These are phyloP conservation scores for Colletotrichum sp. DNA, from an alignment of 2,329 filamentous ascomycete genomes.

Conservation along the genomic window DNA sequence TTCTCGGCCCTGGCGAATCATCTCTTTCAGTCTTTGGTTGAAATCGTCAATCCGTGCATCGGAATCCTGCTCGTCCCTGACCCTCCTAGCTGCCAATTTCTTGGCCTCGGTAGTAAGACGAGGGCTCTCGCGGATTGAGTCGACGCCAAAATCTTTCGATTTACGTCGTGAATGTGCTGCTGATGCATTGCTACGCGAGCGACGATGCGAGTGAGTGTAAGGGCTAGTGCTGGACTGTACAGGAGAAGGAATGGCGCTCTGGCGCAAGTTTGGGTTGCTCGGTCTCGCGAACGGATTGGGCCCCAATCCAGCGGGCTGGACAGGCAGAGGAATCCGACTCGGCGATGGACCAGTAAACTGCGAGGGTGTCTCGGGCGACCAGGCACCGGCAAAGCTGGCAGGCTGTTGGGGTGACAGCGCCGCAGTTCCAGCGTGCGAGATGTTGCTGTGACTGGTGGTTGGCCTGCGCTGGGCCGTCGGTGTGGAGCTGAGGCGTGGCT, in stretches of 20 bases:
- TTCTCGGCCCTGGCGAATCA: conserved; percentile 89
- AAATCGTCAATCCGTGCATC: conserved; percentile 82
- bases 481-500: conserved; percentile 38
- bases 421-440: conserved; percentile 41
- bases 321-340: conserved; percentile 48
- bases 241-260: conserved; percentile 28
- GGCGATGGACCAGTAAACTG: conserved; percentile 39
- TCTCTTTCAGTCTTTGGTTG: conserved; percentile 78
- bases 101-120: conserved; percentile 71
- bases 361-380: conserved; percentile 39
- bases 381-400: conserved; percentile 54
- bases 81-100: conserved; percentile 72
- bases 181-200: conserved; percentile 50
- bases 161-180: conserved; percentile 37
- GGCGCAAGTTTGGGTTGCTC: conserved; percentile 23
- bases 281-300: conserved; percentile 25
- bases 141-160: conserved; percentile 27
- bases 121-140: conserved; percentile 45
- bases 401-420: conserved; percentile 8
- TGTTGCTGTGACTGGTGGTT: conserved; percentile 31
- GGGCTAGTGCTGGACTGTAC: conserved; percentile 17
- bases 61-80: conserved; percentile 76
- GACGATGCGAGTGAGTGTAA: conserved; percentile 39
- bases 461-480: conserved; percentile 32
- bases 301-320: conserved; percentile 23